Evolutionary conservation across 805 yeast species (phyloP), one percentile per base, ranked within the genome.

Genomic region (Saccharomycopsis synnaedendra): DNA sequence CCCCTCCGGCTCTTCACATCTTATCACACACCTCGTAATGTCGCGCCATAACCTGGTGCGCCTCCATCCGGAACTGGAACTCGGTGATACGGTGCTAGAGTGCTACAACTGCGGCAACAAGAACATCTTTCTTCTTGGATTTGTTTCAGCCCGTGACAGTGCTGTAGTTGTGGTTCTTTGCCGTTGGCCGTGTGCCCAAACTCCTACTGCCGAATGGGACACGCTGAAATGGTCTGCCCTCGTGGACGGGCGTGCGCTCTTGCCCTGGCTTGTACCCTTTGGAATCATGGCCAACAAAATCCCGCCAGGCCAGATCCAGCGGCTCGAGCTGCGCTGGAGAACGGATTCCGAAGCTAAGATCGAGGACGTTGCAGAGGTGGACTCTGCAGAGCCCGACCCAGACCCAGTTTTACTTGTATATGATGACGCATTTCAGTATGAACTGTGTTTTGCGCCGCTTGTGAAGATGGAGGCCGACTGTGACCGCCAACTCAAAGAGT

Each of bases 81-180:
- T 88, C 30, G 96, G 96, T n/a, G 95, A 84, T 46, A 82, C 89
- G 4, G 72, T 79, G 1, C 66, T 89, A 49, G 97, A 89, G 62
- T 89, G 97, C 66, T 89, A 88, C 65, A 82, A 80, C 58, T 89
- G 97, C 67, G 96, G 96, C 32, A 76, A 75, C 59, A 77, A 71
- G 51, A 89, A 89, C 57, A 83, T 80, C 3, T 89, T 89, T 56
- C 70, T 81, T 30, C 67, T 89, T 37, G 97, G 97, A 0, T 87
- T 82, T 63, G 93, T 89, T 10, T 74, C 88, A 30, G 96, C 96
- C 3, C 85, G 85, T 58, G 75, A 80, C 50, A 94, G 86, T 55
- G 80, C 88, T 4, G 88, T 87, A 37, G 89, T 89, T 50, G 95
- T 89, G 4, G 73, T 88, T 40, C 64, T 89, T 43, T 89, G 97